Conservation (phyloP, 768 basidiomycete species). For the Lactarius sanguifluus region DNA sequence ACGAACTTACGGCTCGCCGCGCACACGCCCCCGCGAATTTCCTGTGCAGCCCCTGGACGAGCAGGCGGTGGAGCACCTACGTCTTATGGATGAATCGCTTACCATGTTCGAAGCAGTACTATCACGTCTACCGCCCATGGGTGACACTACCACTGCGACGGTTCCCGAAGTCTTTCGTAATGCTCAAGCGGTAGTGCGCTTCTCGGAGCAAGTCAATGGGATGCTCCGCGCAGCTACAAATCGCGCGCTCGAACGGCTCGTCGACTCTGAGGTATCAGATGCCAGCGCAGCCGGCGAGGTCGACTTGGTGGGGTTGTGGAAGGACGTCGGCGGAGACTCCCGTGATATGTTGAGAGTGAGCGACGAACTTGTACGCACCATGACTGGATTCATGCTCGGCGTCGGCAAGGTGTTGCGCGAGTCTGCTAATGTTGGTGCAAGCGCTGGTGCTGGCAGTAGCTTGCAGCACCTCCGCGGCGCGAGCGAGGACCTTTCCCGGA, state of each 20-base stretch:
- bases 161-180: conserved; percentile 56
- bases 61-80: conserved; percentile 53
- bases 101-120: conserved; percentile 69
- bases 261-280: conserved; percentile 70
- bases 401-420: conserved; percentile 71
- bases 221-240: conserved; percentile 56
- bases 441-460: conserved; percentile 31
- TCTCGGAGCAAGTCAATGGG: conserved; percentile 65
- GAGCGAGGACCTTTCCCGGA: conserved; percentile 49
- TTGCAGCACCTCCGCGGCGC: conserved; percentile 50
- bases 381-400: conserved; percentile 76
- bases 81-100: conserved; percentile 69
- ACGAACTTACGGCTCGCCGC: conserved; percentile 29
- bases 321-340: conserved; percentile 66
- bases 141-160: conserved; percentile 40
- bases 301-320: conserved; percentile 61
- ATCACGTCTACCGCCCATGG: conserved; percentile 50
- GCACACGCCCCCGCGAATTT: conserved; percentile 17
- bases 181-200: conserved; percentile 61
- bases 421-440: conserved; percentile 34
- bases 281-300: conserved; percentile 36
- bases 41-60: conserved; percentile 24
- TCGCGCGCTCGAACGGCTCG: conserved; percentile 67
- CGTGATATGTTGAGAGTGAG: conserved; percentile 68
- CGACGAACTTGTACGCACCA: conserved; percentile 74